Evolutionary conservation across 208 protist species (phyloP).

Genomic region (Trypanosomatidae sp.): DNA sequence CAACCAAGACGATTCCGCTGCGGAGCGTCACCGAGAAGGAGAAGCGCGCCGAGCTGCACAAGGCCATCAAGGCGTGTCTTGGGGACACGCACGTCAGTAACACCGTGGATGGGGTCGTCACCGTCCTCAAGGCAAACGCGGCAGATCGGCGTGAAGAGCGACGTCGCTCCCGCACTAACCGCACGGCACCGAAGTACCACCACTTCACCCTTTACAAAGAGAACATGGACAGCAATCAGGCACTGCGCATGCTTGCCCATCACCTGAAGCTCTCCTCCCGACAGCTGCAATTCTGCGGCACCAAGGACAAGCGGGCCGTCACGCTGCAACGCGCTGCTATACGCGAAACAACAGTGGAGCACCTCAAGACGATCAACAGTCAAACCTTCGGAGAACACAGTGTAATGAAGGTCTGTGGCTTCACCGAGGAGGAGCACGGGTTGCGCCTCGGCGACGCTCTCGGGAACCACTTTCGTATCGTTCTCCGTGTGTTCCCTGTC

Average conservation of each 20-base stretch:
- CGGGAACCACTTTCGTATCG: constrained; percentile 94
- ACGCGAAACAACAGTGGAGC: constrained; percentile 54
- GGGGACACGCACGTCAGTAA: constrained; percentile 63
- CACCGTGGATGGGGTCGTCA: constrained; percentile 56
- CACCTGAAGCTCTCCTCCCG: constrained; percentile 57
- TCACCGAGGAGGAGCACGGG: constrained; percentile 49
- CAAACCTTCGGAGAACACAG: constrained; percentile 45
- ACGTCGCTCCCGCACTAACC: constrained; percentile 41
- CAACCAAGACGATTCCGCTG: constrained; percentile 30
- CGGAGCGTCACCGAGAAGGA: constrained; percentile 52
- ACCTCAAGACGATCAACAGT: constrained; percentile 66
- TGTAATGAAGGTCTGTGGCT: constrained; percentile 81
- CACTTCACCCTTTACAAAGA: constrained; percentile 96
- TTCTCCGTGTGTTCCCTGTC: constrained; percentile 65
- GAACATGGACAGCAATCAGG: constrained; percentile 90
- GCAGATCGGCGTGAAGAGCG: constrained; percentile 55
- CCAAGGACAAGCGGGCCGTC: constrained; percentile 95
- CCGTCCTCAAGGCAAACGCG: constrained; percentile 57
- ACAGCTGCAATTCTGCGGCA: constrained; percentile 92
- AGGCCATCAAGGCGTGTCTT: constrained; percentile 56
- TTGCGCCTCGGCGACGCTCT: constrained; percentile 84
- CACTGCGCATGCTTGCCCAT: constrained; percentile 64
- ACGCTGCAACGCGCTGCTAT: constrained; percentile 92
- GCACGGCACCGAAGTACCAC: constrained; percentile 44
- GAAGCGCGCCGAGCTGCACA: constrained; percentile 56